Evolutionary conservation across 1,139 yeast genomes (phyloP).

Genomic region (Diutina neorugosa): DNA sequence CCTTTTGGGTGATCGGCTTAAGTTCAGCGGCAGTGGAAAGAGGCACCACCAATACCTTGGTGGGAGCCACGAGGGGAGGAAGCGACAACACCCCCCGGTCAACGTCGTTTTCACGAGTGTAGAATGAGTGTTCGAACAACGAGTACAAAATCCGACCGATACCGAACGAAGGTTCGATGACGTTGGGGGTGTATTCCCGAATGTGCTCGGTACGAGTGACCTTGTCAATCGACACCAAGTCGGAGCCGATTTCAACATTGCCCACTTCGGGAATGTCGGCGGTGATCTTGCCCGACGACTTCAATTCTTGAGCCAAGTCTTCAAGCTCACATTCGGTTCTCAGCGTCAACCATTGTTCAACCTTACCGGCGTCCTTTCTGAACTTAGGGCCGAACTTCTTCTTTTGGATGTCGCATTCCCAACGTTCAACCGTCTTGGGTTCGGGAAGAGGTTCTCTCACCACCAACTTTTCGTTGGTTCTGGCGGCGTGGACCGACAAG

Average conservation of each 20-base stretch:
- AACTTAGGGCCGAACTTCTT: constrained; percentile 96
- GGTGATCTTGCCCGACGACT: constrained; percentile 48
- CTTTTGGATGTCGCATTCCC: constrained; percentile 78
- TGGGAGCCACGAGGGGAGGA: constrained; percentile 95
- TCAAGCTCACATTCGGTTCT: constrained; percentile 84
- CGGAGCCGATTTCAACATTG: constrained; percentile 55
- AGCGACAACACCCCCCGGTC: constrained; percentile 89
- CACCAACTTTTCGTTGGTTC: constrained; percentile 87
- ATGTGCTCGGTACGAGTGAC: constrained; percentile 77
- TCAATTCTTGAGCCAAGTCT: constrained; percentile 59
- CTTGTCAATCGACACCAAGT: constrained; percentile 65
- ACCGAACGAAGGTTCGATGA: constrained; percentile 98
- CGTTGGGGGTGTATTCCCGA: constrained; percentile 94
- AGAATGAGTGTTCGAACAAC: constrained; percentile 86
- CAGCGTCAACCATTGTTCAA: constrained; percentile 64
- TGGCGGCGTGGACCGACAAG: constrained; percentile 86
- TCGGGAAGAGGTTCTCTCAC: constrained; percentile 83
- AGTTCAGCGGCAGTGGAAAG: constrained; percentile 76
- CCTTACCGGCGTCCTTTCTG: constrained; percentile 92
- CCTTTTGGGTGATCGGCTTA: constrained; percentile 61
- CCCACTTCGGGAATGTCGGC: constrained; percentile 52
- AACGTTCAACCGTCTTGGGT: constrained; percentile 73
- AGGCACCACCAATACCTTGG: constrained; percentile 93
- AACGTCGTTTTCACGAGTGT: constrained; percentile 87
- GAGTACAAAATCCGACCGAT: constrained; percentile 95